Base-by-base conservation (phyloP, 495 filamentous ascomycete genomes). In the Niebla homalea region DNA sequence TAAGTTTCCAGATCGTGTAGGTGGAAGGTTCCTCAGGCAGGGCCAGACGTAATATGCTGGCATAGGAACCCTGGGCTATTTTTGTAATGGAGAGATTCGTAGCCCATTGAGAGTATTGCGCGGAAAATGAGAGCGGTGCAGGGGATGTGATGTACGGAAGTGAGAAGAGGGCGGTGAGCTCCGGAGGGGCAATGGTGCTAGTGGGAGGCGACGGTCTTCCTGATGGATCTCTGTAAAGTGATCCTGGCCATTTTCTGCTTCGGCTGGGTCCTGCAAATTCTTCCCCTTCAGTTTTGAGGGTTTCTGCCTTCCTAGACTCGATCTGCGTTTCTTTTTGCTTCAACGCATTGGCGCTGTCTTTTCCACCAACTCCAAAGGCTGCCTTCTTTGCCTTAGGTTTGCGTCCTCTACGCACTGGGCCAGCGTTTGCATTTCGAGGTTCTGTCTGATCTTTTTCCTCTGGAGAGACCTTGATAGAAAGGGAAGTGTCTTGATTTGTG, bases 21-120 rank as follows among this genome's bases (percentile, higher is more conserved):
- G 67, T 60, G 42, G 51, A 63, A 5, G 63, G 43, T 43, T 70
- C 66, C 18, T 67, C 63, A 15, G 62, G 66, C 25, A 73, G 46
- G 32, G 62, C 62, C 6, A 75, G 61, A 19, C 71, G 69, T 52
- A 75, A 72, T 4, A 77, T 72, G 43, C 73, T 70, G 48, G 70
- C 73, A 46, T 73, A 77, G 5, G 71, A 73, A 11, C 73, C 73
- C 42, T 75, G 69, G 14, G 71, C 72, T 10, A 77, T 58, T 48
- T 76, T 75, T 4, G 62, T 65, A 19, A 75, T 65, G 26, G 65
- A 56, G 23, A 74, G 62, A 18, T n/a, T 19, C 7, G 32, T 35
- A 5, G 46, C 20, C 53, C 49, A 52, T 20, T 22, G 36, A 20
- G 35, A 21, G 46, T 42, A 55, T 21, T 46, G 49, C 3, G 26